Conservation (phyloP, 2,329 filamentous ascomycete genomes). For the Claviceps paspali region DNA sequence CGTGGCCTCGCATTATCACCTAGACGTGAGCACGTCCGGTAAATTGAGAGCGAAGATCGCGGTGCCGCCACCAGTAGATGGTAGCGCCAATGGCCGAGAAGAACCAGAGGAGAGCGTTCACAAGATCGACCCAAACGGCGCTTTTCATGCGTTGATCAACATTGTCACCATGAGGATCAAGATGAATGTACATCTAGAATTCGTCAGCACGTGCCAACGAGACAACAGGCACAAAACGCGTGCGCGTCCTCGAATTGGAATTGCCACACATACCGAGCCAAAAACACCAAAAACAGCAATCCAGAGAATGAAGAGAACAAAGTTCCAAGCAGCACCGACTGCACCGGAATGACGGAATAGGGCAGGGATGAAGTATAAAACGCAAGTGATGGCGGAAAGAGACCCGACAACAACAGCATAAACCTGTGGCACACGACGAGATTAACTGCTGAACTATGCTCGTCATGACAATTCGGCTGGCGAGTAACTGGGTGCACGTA, state of each 20-base stretch:
- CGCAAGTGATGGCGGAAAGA: constrained; percentile 47
- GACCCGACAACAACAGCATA: constrained; percentile 59
- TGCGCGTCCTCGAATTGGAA: neutral
- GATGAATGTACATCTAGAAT: constrained; percentile 52
- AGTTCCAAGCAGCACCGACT: constrained; percentile 51
- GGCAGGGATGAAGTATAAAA: constrained; percentile 51
- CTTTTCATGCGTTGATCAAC: constrained; percentile 66
- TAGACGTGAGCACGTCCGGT: constrained; percentile 43
- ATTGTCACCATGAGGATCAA: constrained; percentile 45
- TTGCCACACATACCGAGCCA: constrained; percentile 36
- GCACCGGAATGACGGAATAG: constrained; percentile 32
- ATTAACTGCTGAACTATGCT: neutral
- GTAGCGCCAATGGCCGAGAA: constrained; percentile 40
- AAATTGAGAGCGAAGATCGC: constrained; percentile 36
- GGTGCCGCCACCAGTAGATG: constrained; percentile 43
- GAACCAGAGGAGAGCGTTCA: constrained; percentile 64
- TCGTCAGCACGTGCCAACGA: neutral
- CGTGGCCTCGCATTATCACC: constrained; percentile 7
- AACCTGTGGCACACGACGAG: constrained; percentile 25
- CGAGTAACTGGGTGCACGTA: constrained; percentile 26
- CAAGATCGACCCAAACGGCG: constrained; percentile 70
- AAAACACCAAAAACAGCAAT: constrained; percentile 73
- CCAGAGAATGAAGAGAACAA: constrained; percentile 62
- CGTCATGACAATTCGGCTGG: neutral
- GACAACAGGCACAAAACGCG: neutral